Evolutionary conservation across 768 basidiomycete genomes (phyloP).

Genomic region (Piloderma croceum): DNA sequence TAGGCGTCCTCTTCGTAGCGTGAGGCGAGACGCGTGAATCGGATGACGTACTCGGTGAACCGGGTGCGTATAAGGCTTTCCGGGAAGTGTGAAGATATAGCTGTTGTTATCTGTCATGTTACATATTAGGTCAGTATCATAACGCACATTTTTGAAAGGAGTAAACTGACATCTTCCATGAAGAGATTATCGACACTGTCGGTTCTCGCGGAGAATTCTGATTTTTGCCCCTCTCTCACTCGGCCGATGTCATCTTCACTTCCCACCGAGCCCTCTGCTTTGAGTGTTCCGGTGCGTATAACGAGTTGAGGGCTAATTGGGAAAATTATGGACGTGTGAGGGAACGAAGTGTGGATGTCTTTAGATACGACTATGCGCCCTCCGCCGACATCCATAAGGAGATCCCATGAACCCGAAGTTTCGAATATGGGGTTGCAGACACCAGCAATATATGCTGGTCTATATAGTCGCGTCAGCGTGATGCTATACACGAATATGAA

Average conservation of each 20-base stretch:
- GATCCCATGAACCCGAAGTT: conserved; percentile 81
- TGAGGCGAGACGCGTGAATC: conserved; percentile 86
- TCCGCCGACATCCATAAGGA: conserved; percentile 85
- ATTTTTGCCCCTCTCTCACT: conserved; percentile 33
- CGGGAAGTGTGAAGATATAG: conserved; percentile 89
- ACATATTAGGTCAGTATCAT: not conserved
- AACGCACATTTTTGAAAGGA: not conserved
- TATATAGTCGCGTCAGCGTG: conserved; percentile 21
- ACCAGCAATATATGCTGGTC: conserved; percentile 91
- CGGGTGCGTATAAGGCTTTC: conserved; percentile 83
- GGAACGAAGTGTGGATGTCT: conserved; percentile 64
- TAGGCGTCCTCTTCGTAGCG: conserved; percentile 81
- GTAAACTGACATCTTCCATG: conserved; percentile 81
- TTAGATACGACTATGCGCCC: conserved; percentile 84
- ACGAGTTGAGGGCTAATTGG: conserved; percentile 41
- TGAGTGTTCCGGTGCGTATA: conserved; percentile 55
- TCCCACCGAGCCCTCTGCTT: conserved; percentile 54
- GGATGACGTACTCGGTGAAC: conserved; percentile 81
- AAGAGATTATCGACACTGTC: conserved; percentile 78
- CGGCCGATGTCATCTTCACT: conserved; percentile 72
- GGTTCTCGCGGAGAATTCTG: conserved; percentile 49
- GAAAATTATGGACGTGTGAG: conserved; percentile 36
- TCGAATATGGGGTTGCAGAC: conserved; percentile 98
- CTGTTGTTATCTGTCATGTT: conserved; percentile 60
- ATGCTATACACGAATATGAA: not conserved